A percentile compares a stretch with the other conserved stretches of the same genome.
Evolutionary conservation across 2,329 filamentous ascomycete genomes (phyloP).

Genomic region (Cryoendolithus antarcticus): DNA sequence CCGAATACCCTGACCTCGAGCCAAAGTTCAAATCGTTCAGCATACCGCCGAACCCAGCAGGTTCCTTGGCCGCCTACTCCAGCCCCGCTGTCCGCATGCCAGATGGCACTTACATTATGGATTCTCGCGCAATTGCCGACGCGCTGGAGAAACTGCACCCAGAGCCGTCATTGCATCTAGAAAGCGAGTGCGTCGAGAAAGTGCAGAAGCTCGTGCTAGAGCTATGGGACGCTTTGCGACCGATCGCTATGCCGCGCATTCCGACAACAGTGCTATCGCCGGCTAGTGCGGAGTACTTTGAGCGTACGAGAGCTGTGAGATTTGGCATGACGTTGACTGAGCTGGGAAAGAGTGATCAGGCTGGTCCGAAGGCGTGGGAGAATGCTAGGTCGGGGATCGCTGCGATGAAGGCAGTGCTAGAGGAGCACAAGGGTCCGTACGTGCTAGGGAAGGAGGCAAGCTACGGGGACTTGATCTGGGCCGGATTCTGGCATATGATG

Average conservation of each 20-base stretch:
- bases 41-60: slow-evolving; percentile 29
- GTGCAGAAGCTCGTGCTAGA: slow-evolving; percentile 35
- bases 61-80: slow-evolving; percentile 31
- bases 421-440: slow-evolving; percentile 47
- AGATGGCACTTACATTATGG: slow-evolving; percentile 49
- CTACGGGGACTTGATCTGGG: slow-evolving; percentile 47
- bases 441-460: slow-evolving; percentile 44
- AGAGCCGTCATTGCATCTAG: slow-evolving; percentile 44
- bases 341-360: slow-evolving; percentile 26
- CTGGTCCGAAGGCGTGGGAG: slow-evolving; percentile 40
- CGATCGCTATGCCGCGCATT: slow-evolving; percentile 38
- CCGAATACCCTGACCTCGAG: slow-evolving; percentile 53
- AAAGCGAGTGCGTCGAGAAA: slow-evolving; percentile 35
- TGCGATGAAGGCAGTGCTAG: slow-evolving; percentile 34
- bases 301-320: slow-evolving; percentile 35
- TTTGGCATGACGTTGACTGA: slow-evolving; percentile 44
- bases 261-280: slow-evolving; percentile 40
- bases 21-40: slow-evolving; percentile 39
- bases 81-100: slow-evolving; percentile 45
- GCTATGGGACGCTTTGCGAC: slow-evolving; percentile 26
- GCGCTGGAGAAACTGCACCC: slow-evolving; percentile 49
- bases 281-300: slow-evolving; percentile 43
- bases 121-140: slow-evolving; percentile 48
- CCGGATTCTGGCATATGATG: slow-evolving; percentile 25
- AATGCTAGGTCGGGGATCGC: slow-evolving; percentile 27